Evolutionary conservation across 176 grass and related monocot species (phyloP).

Genomic region (Bromus sterilis): DNA sequence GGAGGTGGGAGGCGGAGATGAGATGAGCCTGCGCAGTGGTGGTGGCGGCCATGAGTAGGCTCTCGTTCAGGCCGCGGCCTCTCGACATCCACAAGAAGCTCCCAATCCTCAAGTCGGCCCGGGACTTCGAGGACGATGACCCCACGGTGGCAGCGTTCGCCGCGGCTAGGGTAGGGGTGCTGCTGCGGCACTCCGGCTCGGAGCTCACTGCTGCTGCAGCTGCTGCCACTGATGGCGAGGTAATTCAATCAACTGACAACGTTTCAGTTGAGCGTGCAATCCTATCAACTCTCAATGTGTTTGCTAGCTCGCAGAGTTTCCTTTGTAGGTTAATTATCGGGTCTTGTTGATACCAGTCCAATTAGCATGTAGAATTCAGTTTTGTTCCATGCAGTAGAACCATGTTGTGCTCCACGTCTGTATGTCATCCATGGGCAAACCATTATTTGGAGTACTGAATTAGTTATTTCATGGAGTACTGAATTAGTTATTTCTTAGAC

Average conservation of each 20-base stretch:
- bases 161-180: conserved; percentile 20
- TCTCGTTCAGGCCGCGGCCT: conserved; percentile 88
- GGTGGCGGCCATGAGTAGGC: conserved; percentile 79
- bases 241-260: neutral
- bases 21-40: conserved; percentile 30
- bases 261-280: neutral
- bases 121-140: conserved; percentile 96
- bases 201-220: conserved; percentile 36
- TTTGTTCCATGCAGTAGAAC: neutral
- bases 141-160: conserved; percentile 8
- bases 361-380: conserved; percentile 11
- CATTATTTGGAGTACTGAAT: neutral
- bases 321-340: neutral
- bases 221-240: conserved; percentile 28
- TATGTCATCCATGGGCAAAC: neutral
- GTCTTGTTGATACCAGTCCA: neutral
- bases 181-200: conserved; percentile 28
- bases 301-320: neutral
- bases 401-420: neutral
- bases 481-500: neutral
- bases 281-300: neutral
- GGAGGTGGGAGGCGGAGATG: conserved; percentile 28
- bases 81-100: conserved; percentile 99
- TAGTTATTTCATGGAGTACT: neutral
- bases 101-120: conserved; percentile 75